Evolutionary conservation across 805 yeast species (phyloP), one percentile per base, ranked within the genome.

Genomic region (Clavispora asparagi): DNA sequence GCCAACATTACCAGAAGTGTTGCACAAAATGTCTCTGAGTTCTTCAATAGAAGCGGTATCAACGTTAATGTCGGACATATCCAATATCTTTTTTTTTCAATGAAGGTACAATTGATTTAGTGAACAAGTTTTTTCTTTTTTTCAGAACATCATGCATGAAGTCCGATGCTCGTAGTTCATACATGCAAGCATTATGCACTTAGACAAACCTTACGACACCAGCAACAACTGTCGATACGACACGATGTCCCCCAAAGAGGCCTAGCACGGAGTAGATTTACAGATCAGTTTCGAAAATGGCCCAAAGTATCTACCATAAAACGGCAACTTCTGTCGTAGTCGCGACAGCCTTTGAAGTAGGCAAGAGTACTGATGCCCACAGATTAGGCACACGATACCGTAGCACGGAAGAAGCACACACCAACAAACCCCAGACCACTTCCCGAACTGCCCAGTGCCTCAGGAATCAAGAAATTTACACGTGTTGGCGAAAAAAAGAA

Each of bases 1-100:
- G 47, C 85, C 83, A 17, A 79, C 81, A 13, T 81, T 71, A 3
- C 96, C 96, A 4, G 73, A 57, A 53, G 73, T 77, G 73, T 85
- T 84, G 45, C 79, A 63, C 46, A 87, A 70, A 46, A 85, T 76
- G 56, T 86, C 94, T 67, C 94, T 79, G 50, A 87, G 73, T 58
- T 81, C 79, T 56, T 85, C 92, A 53, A 87, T 64, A 39, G 63
- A 49, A 36, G 76, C 76, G 32, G 56, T 56, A 55, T 71, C 77
- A 39, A 71, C 63, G 53, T 72, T 63, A 39, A 72, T 62, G 40
- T 59, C 64, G 38, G 67, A 53, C 72, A 67, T 68, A 19, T 33
- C 30, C 19, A 16, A 37, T 33, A 19, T 4, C 5, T 3, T 33
- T 33, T 16, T 19, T 14, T 16, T 33, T 32, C 33, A 38, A 17